These are phyloP conservation scores for Tulasnella sp. DNA, from an alignment of 768 basidiomycete species.

Conservation along the genomic window DNA sequence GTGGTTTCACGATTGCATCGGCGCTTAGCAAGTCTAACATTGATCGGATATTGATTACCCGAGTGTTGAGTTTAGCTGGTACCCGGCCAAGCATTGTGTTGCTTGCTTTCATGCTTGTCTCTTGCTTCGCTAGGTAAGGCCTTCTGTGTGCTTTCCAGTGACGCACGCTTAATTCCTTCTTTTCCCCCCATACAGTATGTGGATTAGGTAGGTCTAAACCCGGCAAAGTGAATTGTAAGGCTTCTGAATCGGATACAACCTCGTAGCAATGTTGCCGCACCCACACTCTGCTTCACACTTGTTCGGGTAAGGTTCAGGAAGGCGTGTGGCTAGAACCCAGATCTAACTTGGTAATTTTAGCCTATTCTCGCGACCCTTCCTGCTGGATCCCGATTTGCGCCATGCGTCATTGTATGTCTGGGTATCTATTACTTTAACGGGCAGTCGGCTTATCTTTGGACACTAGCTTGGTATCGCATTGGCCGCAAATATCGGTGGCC, in stretches of 20 bases:
- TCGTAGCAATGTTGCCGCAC: conserved; percentile 89
- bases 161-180: neutral
- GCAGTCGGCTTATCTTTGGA: neutral
- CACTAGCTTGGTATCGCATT: conserved; percentile 90
- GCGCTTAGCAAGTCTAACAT: conserved; percentile 94
- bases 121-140: conserved; percentile 73
- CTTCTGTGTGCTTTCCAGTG: neutral
- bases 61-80: conserved; percentile 86
- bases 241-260: conserved; percentile 20
- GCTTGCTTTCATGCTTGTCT: conserved; percentile 91
- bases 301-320: conserved; percentile 62
- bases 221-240: conserved; percentile 8
- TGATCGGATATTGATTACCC: conserved; percentile 85
- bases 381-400: conserved; percentile 78
- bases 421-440: neutral
- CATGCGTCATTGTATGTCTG: conserved; percentile 78
- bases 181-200: conserved; percentile 59
- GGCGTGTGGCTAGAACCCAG: conserved; percentile 20
- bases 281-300: conserved; percentile 92
- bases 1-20: conserved; percentile 96
- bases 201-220: conserved; percentile 74
- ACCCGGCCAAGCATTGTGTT: conserved; percentile 81
- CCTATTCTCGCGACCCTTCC: conserved; percentile 92
- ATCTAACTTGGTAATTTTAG: conserved; percentile 43
- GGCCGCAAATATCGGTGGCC: conserved; percentile 97